A percentile compares a stretch with the other conserved stretches of the same genome.
Evolutionary conservation across 371 early-diverging fungal species (phyloP).

Genomic region (Lichtheimia hyalospora): DNA sequence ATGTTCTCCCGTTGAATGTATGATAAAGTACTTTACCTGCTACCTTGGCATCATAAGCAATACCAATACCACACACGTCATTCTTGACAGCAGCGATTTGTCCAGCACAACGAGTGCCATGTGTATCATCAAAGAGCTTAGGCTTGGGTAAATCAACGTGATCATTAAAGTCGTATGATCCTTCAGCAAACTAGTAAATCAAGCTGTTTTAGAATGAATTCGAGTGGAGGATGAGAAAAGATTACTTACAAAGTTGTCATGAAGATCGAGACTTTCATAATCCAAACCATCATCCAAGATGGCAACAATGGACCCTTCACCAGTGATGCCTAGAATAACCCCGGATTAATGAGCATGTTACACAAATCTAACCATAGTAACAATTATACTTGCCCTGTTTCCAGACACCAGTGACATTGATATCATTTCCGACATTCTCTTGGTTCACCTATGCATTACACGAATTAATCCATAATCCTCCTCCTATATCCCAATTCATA

Average conservation of each 20-base stretch:
- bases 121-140: constrained; percentile 75
- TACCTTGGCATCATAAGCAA: constrained; percentile 87
- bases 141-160: constrained; percentile 78
- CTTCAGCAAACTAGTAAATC: constrained; percentile 58
- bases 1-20: no score
- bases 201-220: no score
- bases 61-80: constrained; percentile 93
- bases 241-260: constrained; percentile 82
- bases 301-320: constrained; percentile 82
- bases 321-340: constrained; percentile 67
- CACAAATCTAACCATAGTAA: background rate
- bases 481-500: constrained; percentile 31
- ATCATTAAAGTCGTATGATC: constrained; percentile 94
- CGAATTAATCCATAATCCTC: background rate
- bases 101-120: constrained; percentile 98
- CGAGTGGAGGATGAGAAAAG: no score
- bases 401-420: constrained; percentile 95
- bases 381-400: constrained; percentile 55
- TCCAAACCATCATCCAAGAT: constrained; percentile 97
- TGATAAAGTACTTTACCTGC: constrained; percentile 56
- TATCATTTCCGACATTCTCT: constrained; percentile 70
- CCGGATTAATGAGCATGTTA: background rate
- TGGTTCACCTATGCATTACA: constrained; percentile 63
- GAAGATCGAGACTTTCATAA: constrained; percentile 79
- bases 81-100: constrained; percentile 93